These are phyloP conservation scores for Oryza coarctata DNA, from an alignment of 176 grass and related monocot species.

Conservation along the genomic window DNA sequence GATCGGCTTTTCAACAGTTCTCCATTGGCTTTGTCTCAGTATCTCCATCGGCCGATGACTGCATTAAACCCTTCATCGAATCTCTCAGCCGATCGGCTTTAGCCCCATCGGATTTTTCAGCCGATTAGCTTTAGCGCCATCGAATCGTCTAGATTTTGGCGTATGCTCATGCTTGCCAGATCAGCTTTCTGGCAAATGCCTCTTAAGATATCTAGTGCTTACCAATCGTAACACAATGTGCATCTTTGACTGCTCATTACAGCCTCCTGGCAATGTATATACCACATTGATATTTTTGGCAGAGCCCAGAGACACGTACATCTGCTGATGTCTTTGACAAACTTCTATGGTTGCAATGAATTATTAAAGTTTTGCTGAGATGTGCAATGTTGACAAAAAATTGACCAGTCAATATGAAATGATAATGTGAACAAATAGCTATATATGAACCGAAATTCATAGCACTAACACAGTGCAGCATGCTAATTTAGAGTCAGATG, in stretches of 20 bases:
- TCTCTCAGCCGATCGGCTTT: too few species aligned
- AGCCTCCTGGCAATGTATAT: conserved; percentile 2
- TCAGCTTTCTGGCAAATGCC: conserved; percentile 5
- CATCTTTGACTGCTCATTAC: not conserved
- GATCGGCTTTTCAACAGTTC: too few species aligned
- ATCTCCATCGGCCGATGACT: too few species aligned
- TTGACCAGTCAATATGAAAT: not conserved
- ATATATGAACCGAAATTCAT: not conserved
- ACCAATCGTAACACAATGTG: not conserved
- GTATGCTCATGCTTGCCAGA: conserved; percentile 20
- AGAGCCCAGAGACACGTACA: not conserved
- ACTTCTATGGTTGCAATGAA: not conserved
- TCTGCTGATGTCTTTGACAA: not conserved
- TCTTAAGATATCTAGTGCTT: conserved; percentile 1
- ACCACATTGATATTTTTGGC: conserved; percentile 3
- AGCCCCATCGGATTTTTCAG: too few species aligned
- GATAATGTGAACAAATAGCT: not conserved
- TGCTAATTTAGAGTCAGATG: not conserved
- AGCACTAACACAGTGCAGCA: not conserved
- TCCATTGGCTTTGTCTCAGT: too few species aligned
- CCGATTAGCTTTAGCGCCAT: too few species aligned
- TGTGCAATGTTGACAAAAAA: not conserved
- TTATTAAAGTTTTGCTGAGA: conserved; percentile 12
- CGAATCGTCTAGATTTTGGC: too few species aligned
- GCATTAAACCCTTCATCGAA: too few species aligned